Percentiles rank a stretch among this genome's conserved stretches.
Evolutionary conservation across 139 green algal genomes (phyloP).

Genomic region (Nannochloris sp.): DNA sequence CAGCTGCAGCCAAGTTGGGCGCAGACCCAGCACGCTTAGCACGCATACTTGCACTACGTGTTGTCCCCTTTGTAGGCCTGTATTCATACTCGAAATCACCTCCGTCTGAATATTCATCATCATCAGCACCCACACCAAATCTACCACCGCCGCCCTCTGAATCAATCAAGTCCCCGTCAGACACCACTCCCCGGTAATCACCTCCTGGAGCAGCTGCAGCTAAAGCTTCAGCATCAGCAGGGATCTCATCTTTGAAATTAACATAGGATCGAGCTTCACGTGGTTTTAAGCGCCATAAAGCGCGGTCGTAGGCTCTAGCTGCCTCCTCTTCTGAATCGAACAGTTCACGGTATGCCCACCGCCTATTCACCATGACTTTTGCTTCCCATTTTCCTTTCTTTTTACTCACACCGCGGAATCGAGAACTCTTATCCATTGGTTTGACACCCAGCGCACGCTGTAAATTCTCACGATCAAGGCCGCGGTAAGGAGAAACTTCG

Average conservation of each 20-base stretch:
- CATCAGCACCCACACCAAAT: constrained; percentile 15
- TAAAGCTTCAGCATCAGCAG: constrained; percentile 16
- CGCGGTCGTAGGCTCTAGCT: constrained; percentile 42
- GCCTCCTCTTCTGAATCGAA: constrained; percentile 57
- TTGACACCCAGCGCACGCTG: constrained; percentile 67
- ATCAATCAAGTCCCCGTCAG: background rate
- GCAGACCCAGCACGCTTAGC: constrained; percentile 17
- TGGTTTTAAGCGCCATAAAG: constrained; percentile 64
- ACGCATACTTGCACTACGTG: constrained; percentile 2
- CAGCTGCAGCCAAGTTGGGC: constrained; percentile 6
- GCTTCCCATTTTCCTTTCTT: constrained; percentile 76
- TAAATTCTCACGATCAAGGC: constrained; percentile 54
- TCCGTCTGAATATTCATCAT: constrained; percentile 6
- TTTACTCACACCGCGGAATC: constrained; percentile 56
- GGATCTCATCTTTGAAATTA: constrained; percentile 61
- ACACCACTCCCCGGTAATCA: background rate
- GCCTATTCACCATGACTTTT: constrained; percentile 74
- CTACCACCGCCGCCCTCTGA: constrained; percentile 11
- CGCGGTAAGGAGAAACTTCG: constrained; percentile 20
- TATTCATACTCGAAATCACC: constrained; percentile 13
- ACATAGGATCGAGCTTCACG: constrained; percentile 52
- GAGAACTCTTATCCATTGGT: constrained; percentile 64
- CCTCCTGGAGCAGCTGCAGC: constrained; percentile 2
- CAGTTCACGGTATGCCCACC: constrained; percentile 67
- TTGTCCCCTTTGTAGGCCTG: constrained; percentile 4